A percentile compares a stretch with the other conserved stretches of the same genome.
These are phyloP conservation scores for Omphalotus guepiniiformis DNA, from an alignment of 768 basidiomycete genomes.

Conservation along the genomic window DNA sequence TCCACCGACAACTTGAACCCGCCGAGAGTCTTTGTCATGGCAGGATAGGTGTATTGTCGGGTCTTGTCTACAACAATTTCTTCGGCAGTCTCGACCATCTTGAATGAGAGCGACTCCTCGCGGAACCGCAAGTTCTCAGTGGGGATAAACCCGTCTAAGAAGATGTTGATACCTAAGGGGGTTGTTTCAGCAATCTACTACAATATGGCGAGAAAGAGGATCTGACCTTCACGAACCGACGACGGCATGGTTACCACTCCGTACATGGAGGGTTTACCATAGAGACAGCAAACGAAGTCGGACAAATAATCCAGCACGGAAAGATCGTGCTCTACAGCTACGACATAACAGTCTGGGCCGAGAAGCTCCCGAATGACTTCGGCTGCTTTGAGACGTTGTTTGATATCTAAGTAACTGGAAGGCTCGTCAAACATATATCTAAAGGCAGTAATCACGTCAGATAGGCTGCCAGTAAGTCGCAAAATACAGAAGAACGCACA, in stretches of 20 bases:
- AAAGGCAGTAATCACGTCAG: slow-evolving; percentile 4
- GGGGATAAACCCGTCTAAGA: slow-evolving; percentile 97
- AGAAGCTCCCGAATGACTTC: slow-evolving; percentile 90
- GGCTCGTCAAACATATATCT: slow-evolving; percentile 99
- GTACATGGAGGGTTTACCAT: slow-evolving; percentile 96
- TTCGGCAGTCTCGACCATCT: slow-evolving; percentile 95
- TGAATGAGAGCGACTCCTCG: slow-evolving; percentile 92
- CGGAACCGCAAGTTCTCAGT: slow-evolving; percentile 98
- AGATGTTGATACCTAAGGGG: slow-evolving; percentile 90
- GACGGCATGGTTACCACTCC: slow-evolving; percentile 99
- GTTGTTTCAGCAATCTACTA: slow-evolving; percentile 2
- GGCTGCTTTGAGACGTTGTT: slow-evolving; percentile 91
- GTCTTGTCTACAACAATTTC: slow-evolving; percentile 86
- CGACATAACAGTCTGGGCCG: slow-evolving; percentile 81
- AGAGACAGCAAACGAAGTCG: slow-evolving; percentile 96
- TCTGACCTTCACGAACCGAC: slow-evolving; percentile 91
- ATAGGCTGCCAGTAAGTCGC: slow-evolving; percentile 9
- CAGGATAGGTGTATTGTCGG: slow-evolving; percentile 84
- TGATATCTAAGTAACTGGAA: slow-evolving; percentile 96
- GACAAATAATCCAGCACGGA: slow-evolving; percentile 98
- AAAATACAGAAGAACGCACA: slow-evolving; percentile 50
- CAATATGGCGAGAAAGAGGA: neutral
- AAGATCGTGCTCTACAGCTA: slow-evolving; percentile 98
- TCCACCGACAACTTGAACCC: slow-evolving; percentile 93
- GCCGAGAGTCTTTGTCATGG: slow-evolving; percentile 97